Conservation (phyloP, 2,329 filamentous ascomycete species). For the Cucurbitaria berberidis region DNA sequence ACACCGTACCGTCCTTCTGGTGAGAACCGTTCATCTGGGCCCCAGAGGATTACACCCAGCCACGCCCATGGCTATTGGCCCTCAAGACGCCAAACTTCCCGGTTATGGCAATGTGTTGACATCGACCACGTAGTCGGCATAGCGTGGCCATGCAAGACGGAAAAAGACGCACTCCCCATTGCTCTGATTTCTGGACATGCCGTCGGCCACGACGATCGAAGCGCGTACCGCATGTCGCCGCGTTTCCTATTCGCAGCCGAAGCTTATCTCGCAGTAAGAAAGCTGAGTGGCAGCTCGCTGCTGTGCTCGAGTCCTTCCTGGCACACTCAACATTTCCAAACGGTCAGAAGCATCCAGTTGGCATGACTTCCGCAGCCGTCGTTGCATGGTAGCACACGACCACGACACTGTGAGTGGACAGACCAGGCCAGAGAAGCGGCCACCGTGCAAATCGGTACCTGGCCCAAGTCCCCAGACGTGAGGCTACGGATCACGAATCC, state of each 20-base stretch:
- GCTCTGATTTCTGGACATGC: background rate
- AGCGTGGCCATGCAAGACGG: background rate
- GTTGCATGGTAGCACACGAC: slow-evolving; percentile 6
- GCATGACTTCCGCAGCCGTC: slow-evolving; percentile 2
- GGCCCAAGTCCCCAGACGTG: background rate
- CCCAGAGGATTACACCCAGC: background rate
- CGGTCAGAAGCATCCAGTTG: slow-evolving; percentile 8
- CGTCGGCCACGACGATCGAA: background rate
- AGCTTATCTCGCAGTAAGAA: slow-evolving; percentile 3
- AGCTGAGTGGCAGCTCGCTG: background rate
- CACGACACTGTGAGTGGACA: background rate
- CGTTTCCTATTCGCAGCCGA: slow-evolving; percentile 1
- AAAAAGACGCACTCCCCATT: background rate
- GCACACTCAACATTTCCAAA: background rate
- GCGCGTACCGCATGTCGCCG: background rate
- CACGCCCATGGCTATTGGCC: background rate
- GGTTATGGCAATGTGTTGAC: background rate
- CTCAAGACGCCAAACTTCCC: background rate
- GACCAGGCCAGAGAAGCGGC: slow-evolving; percentile 1
- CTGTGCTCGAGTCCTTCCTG: background rate
- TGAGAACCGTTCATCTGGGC: slow-evolving; percentile 14
- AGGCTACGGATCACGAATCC: background rate
- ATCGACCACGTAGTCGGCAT: background rate
- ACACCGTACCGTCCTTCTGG: slow-evolving; percentile 2
- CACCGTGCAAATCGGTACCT: slow-evolving; percentile 1